Conservation (phyloP, 164 flowering plant species). For the Malania oleifera region DNA sequence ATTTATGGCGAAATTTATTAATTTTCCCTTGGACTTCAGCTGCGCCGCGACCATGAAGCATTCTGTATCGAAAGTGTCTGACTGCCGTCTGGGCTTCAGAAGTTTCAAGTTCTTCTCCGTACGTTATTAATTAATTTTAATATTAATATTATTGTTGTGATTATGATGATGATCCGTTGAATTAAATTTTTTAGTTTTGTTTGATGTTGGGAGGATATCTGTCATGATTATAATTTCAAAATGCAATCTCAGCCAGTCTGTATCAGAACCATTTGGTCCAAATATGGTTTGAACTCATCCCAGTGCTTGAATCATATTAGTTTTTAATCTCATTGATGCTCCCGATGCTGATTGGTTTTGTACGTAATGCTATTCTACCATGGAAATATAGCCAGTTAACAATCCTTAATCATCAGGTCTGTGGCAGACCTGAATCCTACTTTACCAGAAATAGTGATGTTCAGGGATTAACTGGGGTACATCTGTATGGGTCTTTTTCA, state of each 20-base stretch:
- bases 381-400: background rate
- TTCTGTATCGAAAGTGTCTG: slow-evolving; percentile 9
- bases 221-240: too few relatives aligned
- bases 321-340: background rate
- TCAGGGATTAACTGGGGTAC: slow-evolving; percentile 9
- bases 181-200: background rate
- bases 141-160: background rate
- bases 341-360: background rate
- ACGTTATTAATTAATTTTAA: background rate
- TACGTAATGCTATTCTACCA: background rate
- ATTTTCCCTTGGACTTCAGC: too few relatives aligned
- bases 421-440: slow-evolving; percentile 1
- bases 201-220: background rate
- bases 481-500: slow-evolving; percentile 9
- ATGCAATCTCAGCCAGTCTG: too few relatives aligned
- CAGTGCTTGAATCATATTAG: background rate
- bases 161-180: too few relatives aligned
- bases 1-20: too few relatives aligned
- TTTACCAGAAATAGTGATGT: background rate
- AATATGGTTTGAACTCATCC: background rate
- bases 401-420: slow-evolving; percentile 11
- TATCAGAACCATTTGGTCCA: too few relatives aligned
- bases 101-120: slow-evolving; percentile 13
- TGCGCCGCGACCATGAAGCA: slow-evolving; percentile 18
- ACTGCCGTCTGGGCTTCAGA: slow-evolving; percentile 8